Percentiles rank a stretch among this genome's conserved stretches.
Conservation (phyloP, 495 filamentous ascomycete genomes). For the Darksidea phi region DNA sequence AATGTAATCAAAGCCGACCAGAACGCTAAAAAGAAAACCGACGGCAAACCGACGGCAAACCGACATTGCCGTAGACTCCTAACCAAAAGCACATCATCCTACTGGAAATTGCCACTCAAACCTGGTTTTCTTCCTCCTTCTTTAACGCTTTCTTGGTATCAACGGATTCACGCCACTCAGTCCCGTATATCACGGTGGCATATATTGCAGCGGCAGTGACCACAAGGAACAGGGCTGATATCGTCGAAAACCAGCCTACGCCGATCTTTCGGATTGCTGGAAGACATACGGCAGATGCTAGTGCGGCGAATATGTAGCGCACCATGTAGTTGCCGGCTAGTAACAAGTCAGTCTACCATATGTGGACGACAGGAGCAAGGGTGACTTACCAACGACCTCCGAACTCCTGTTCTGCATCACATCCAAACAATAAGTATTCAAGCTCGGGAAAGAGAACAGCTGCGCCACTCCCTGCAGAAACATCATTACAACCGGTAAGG, state of each 20-base stretch:
- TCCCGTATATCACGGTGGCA: slow-evolving; percentile 54
- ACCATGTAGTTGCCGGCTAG: slow-evolving; percentile 68
- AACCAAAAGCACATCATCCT: too few species aligned
- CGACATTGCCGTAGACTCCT: too few species aligned
- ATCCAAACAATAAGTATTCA: slow-evolving; percentile 76
- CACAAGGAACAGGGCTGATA: slow-evolving; percentile 54
- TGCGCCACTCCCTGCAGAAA: slow-evolving; percentile 71
- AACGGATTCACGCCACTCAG: slow-evolving; percentile 54
- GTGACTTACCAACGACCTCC: slow-evolving; percentile 57
- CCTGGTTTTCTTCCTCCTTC: slow-evolving; percentile 18
- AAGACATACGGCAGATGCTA: slow-evolving; percentile 63
- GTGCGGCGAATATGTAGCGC: slow-evolving; percentile 65
- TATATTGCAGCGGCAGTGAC: slow-evolving; percentile 48
- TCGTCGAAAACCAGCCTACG: slow-evolving; percentile 56
- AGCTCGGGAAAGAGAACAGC: slow-evolving; percentile 68
- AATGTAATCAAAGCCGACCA: too few species aligned
- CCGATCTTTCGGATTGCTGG: slow-evolving; percentile 66
- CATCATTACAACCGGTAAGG: slow-evolving; percentile 66
- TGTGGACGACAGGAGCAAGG: neutral
- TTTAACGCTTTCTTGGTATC: slow-evolving; percentile 46
- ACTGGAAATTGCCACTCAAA: slow-evolving; percentile 1
- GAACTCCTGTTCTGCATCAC: slow-evolving; percentile 65
- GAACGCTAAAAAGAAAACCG: too few species aligned
- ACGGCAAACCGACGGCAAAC: too few species aligned
- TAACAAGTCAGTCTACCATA: neutral